Base-by-base conservation (phyloP, 2,329 filamentous ascomycete species). In the Aspergillus neotritici region DNA sequence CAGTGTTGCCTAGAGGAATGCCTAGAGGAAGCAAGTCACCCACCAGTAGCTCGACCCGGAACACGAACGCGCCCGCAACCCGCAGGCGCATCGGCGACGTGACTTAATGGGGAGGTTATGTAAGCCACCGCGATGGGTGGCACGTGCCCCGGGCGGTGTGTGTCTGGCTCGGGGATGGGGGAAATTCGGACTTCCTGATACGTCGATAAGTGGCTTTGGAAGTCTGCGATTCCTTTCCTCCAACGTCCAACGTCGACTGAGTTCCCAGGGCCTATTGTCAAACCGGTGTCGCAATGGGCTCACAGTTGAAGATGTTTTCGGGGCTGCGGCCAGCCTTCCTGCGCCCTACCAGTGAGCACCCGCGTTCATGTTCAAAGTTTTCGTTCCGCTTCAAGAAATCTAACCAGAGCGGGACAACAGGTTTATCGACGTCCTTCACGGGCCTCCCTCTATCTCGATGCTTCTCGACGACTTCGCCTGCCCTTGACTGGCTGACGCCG, bases 401-500 rank as follows among this genome's bases (percentile, higher is more conserved):
- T 59, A 43, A 64, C 55, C 34, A 30, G 43, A 32, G 25, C 31
- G 30, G 36, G 29, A 40, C 41, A 17, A 44, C 44, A 64, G 60
- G 55, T 48, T 43, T 64, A 35, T 55, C 59, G 34, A 48, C 53
- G 41, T 52, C 55, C 33, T 53, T 58, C 42, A 50, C 54, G 39
- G 43, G 54, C 48, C 53, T 62, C 57, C 60, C 71, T 50, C 66
- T 73, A 57, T 68, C 65, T 51, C 79, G 85, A 63, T 70, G 78
- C 49, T 94, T 95, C 70, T 87, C 87, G 31, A 85, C 83, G 28
- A 86, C 86, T 48, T 76, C 60, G 51, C 71, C 52, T 60, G 70
- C 62, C 51, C 75, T 64, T 53, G 85, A 80, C 62, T 97, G 90
- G 89, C 84, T 97, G 37, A 79, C 86, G 45, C 91, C 91, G 29